Conservation (phyloP, 129 eudicot genomes). For the Pseudognaphalium luteoalbum region DNA sequence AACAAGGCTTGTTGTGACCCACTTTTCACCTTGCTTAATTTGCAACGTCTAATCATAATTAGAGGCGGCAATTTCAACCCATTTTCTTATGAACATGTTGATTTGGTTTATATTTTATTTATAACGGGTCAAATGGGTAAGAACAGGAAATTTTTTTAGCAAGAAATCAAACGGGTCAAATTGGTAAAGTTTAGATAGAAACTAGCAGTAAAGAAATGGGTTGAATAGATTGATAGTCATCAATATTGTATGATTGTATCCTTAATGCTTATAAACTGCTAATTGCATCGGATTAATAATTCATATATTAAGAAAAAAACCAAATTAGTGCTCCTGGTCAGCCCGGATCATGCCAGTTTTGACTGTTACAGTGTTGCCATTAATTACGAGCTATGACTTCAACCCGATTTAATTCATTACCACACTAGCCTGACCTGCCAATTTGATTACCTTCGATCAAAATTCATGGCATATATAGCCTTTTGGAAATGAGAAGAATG, state of each 20-base stretch:
- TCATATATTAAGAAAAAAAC: too few species aligned
- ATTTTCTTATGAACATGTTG: not conserved
- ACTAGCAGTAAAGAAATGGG: not conserved
- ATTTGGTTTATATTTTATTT: not conserved
- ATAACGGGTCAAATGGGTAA: not conserved
- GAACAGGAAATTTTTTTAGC: too few species aligned
- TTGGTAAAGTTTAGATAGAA: not conserved
- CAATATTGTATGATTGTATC: not conserved
- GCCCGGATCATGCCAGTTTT: too few species aligned
- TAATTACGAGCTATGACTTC: too few species aligned
- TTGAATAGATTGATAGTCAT: not conserved
- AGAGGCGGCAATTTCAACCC: slow-evolving; percentile 9
- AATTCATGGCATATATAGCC: slow-evolving; percentile 4
- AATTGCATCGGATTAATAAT: too few species aligned
- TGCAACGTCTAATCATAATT: not conserved
- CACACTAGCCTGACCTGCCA: too few species aligned
- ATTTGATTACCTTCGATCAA: too few species aligned
- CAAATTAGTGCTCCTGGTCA: too few species aligned
- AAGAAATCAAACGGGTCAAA: not conserved
- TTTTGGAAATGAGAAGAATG: slow-evolving; percentile 16
- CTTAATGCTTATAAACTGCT: not conserved
- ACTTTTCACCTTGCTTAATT: not conserved
- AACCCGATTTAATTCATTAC: too few species aligned
- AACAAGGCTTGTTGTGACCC: not conserved
- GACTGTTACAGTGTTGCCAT: too few species aligned